Evolutionary conservation across 768 basidiomycete species (phyloP).

Genomic region (Amanita rimosa): DNA sequence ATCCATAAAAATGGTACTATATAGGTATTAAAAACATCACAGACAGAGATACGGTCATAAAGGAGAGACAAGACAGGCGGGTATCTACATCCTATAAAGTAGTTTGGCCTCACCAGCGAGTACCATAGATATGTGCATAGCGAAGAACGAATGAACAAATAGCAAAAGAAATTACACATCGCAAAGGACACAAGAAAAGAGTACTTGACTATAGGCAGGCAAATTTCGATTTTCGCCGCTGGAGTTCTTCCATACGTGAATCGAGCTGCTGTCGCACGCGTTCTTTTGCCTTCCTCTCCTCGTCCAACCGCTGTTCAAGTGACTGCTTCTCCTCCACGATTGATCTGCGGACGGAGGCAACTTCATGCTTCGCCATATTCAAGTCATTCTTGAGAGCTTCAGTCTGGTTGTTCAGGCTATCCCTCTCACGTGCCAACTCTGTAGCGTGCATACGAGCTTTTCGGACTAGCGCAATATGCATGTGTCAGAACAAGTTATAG

Average conservation of each 20-base stretch:
- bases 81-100: slow-evolving; percentile 28
- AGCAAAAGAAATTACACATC: not conserved
- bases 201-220: slow-evolving; percentile 56
- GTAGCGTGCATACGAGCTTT: slow-evolving; percentile 92
- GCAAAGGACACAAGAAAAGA: slow-evolving; percentile 6
- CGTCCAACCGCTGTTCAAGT: slow-evolving; percentile 70
- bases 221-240: slow-evolving; percentile 85
- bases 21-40: slow-evolving; percentile 14
- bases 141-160: slow-evolving; percentile 17
- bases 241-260: slow-evolving; percentile 76
- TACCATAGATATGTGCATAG: slow-evolving; percentile 8
- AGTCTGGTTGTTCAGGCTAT: slow-evolving; percentile 54
- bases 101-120: slow-evolving; percentile 6
- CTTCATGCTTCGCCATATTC: slow-evolving; percentile 69
- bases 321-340: slow-evolving; percentile 86
- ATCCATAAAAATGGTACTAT: slow-evolving; percentile 1
- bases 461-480: slow-evolving; percentile 42
- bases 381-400: slow-evolving; percentile 64
- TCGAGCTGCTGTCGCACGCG: slow-evolving; percentile 82
- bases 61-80: slow-evolving; percentile 24
- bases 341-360: slow-evolving; percentile 63
- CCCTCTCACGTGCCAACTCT: slow-evolving; percentile 80
- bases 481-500: slow-evolving; percentile 4
- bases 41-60: slow-evolving; percentile 20
- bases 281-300: slow-evolving; percentile 84